Evolutionary conservation across 2,329 filamentous ascomycete genomes (phyloP).

Genomic region (Penicillium palitans): DNA sequence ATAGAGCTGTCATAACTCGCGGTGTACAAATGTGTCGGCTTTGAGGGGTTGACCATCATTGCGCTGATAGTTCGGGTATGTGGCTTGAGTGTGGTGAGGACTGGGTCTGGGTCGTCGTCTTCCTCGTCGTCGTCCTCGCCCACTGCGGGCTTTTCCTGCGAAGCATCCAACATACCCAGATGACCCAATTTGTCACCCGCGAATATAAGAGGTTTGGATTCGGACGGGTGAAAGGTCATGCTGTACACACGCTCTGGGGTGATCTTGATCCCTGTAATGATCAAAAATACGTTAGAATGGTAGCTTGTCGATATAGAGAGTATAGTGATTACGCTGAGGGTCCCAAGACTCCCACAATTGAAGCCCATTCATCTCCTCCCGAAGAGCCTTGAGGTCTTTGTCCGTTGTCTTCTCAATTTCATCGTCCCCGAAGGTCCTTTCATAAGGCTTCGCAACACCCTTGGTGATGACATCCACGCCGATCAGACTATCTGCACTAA

Average conservation of each 20-base stretch:
- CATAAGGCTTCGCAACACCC: slow-evolving; percentile 73
- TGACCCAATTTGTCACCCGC: slow-evolving; percentile 93
- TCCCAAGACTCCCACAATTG: slow-evolving; percentile 80
- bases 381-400: slow-evolving; percentile 69
- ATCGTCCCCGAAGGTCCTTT: slow-evolving; percentile 81
- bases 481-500: slow-evolving; percentile 65
- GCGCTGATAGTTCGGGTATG: slow-evolving; percentile 86
- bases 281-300: not conserved
- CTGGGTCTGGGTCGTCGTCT: slow-evolving; percentile 65
- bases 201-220: slow-evolving; percentile 84
- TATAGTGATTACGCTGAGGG: slow-evolving; percentile 64
- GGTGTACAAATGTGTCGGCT: slow-evolving; percentile 74
- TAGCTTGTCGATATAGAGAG: no score
- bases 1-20: slow-evolving; percentile 93
- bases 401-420: slow-evolving; percentile 79
- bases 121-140: slow-evolving; percentile 69
- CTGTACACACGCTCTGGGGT: slow-evolving; percentile 85
- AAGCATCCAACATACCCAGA: slow-evolving; percentile 83
- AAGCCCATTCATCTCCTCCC: slow-evolving; percentile 74
- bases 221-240: slow-evolving; percentile 82
- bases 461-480: slow-evolving; percentile 59
- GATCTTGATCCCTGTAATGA: slow-evolving; percentile 74
- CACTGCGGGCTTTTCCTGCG: slow-evolving; percentile 48
- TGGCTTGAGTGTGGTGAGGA: slow-evolving; percentile 86
- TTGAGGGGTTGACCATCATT: slow-evolving; percentile 73